Evolutionary conservation across 2,329 filamentous ascomycete species (phyloP).

Genomic region (Fusarium albidum): DNA sequence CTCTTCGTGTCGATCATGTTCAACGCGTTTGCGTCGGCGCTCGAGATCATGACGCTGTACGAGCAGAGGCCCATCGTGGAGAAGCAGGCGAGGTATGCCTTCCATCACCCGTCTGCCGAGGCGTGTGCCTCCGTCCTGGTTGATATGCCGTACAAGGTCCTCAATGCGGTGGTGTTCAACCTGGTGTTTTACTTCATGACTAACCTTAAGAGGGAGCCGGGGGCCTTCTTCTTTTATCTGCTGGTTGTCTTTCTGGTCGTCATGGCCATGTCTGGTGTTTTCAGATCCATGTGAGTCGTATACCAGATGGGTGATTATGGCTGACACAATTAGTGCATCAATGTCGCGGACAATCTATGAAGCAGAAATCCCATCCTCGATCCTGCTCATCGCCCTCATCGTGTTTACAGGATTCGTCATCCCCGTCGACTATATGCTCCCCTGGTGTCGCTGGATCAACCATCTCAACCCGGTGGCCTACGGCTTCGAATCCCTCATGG

Average conservation of each 20-base stretch:
- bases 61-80: too few relatives aligned
- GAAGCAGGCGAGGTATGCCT: slow-evolving; percentile 45
- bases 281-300: slow-evolving; percentile 53
- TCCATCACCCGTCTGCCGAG: slow-evolving; percentile 45
- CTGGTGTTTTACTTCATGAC: slow-evolving; percentile 58
- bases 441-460: slow-evolving; percentile 73
- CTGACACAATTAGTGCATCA: background rate
- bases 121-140: slow-evolving; percentile 45
- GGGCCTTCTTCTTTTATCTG: slow-evolving; percentile 55
- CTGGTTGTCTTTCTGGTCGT: slow-evolving; percentile 58
- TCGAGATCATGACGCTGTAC: too few relatives aligned
- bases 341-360: slow-evolving; percentile 22
- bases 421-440: slow-evolving; percentile 58
- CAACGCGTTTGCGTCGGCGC: too few relatives aligned
- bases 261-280: slow-evolving; percentile 67
- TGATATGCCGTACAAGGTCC: slow-evolving; percentile 53
- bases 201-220: slow-evolving; percentile 51
- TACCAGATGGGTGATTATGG: too few relatives aligned
- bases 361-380: slow-evolving; percentile 48
- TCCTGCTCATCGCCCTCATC: slow-evolving; percentile 42
- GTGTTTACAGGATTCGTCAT: slow-evolving; percentile 58
- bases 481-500: slow-evolving; percentile 69
- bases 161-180: slow-evolving; percentile 49
- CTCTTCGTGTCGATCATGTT: too few relatives aligned
- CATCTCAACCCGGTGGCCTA: slow-evolving; percentile 71